A percentile compares a stretch with the other conserved stretches of the same genome.
Evolutionary conservation across 2,329 filamentous ascomycete species (phyloP).

Genomic region (Rugonectria rugulosa): DNA sequence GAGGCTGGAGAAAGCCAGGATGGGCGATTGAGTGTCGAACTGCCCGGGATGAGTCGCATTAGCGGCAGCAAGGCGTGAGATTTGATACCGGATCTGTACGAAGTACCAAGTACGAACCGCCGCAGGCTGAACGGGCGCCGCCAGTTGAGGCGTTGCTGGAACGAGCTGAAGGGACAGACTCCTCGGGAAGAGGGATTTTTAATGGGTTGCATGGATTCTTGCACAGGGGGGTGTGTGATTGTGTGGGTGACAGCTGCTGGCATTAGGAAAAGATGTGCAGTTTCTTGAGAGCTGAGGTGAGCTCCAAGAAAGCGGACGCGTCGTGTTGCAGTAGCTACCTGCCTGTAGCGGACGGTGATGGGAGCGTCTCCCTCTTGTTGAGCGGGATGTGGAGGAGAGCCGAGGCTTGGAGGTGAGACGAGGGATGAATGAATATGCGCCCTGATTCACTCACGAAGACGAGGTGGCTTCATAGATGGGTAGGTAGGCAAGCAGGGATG

Average conservation of each 20-base stretch:
- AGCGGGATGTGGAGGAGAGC: too few species aligned
- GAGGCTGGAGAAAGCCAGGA: neutral
- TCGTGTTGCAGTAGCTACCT: too few species aligned
- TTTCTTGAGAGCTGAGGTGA: neutral
- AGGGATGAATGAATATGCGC: neutral
- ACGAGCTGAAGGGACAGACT: constrained; percentile 33
- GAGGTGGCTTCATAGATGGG: constrained; percentile 7
- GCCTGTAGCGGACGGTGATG: too few species aligned
- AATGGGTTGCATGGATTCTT: too few species aligned
- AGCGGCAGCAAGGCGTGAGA: constrained; percentile 25
- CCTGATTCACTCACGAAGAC: neutral
- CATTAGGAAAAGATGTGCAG: neutral
- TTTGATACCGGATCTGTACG: constrained; percentile 5
- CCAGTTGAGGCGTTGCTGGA: constrained; percentile 32
- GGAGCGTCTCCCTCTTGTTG: too few species aligned
- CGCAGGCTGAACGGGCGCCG: constrained; percentile 7
- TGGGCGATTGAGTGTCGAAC: constrained; percentile 10
- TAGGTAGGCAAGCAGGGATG: constrained; percentile 1
- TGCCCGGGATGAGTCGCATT: constrained; percentile 38
- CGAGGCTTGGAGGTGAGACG: neutral
- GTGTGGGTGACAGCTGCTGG: neutral
- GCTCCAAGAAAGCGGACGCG: too few species aligned
- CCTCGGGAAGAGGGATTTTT: neutral
- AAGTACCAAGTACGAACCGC: too few species aligned
- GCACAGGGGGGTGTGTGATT: too few species aligned